Base-by-base conservation (phyloP, 2,329 filamentous ascomycete genomes). In the Albifimbria verrucaria region DNA sequence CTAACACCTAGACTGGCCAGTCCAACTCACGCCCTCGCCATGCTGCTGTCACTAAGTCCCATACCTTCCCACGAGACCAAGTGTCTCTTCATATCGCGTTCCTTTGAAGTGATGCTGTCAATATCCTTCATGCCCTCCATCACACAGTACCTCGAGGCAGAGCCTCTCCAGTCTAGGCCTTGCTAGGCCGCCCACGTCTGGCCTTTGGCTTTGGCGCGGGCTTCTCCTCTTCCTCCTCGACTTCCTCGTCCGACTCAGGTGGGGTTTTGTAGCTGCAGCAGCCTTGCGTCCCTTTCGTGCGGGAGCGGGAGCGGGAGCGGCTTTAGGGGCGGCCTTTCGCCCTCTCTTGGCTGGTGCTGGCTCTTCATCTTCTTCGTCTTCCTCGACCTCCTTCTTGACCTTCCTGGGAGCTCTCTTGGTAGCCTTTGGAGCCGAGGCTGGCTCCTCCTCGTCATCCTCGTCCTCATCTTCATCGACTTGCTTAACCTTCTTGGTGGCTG, bases 171-270 rank as follows among this genome's bases (percentile, higher is more conserved):
- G 24, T 43, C 47, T 52, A 62, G 17, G 54, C 55, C 60, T 63
- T 66, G 57, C 61, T 58, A 48, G 64, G 52, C 22, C 67, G 65
- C 42, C 64, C 61, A 17, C 65, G 59, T 42, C 61, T 59, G 25
- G 46, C 50, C 50, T 54, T 59, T 43, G 65, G 57, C 61, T 68
- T 73, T 12, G 68, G 59, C 5, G 61, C 68, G 25, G 68, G 59
- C 59, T 73, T 64, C 48, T 65, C 62, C 21, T 60, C 53, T 32
- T 58, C 52, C 24, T 59, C 59, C 26, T 59, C 59, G 7, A 52
- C 59, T 15, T 60, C 59, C 48, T 65, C 62, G 1, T 64, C 47
- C 45, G 36, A 22, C 46, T 55, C 47, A 28, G 52, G 26, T 17
- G 53, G 39, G 4, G 52, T 24, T 48, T 48, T 17, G 46, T 26